These are phyloP conservation scores for Astraeus odoratus DNA, from an alignment of 768 basidiomycete genomes.

Conservation along the genomic window DNA sequence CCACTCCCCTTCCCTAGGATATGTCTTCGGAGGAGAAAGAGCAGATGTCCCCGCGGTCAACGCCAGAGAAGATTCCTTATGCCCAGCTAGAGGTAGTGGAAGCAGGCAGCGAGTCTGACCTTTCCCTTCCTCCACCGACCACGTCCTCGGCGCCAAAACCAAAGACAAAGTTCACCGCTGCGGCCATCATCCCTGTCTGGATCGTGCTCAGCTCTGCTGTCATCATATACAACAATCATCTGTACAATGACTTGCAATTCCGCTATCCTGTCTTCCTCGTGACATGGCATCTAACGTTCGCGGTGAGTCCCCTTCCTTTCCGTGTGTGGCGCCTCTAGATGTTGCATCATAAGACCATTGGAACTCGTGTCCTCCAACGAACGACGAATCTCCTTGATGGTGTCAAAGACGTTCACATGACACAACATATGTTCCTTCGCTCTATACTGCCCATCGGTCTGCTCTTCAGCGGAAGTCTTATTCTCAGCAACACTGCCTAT, in stretches of 20 bases:
- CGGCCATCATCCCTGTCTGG: slow-evolving; percentile 86
- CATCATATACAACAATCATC: slow-evolving; percentile 93
- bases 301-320: slow-evolving; percentile 33
- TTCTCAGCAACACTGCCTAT: slow-evolving; percentile 90
- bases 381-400: slow-evolving; percentile 80
- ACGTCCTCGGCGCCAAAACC: slow-evolving; percentile 35
- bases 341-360: slow-evolving; percentile 46
- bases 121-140: slow-evolving; percentile 52
- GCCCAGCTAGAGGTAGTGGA: slow-evolving; percentile 15
- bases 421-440: slow-evolving; percentile 66
- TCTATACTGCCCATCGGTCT: slow-evolving; percentile 92
- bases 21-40: slow-evolving; percentile 25
- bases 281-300: slow-evolving; percentile 75
- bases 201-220: slow-evolving; percentile 83
- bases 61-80: slow-evolving; percentile 15
- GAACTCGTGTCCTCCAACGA: slow-evolving; percentile 79
- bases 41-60: background rate
- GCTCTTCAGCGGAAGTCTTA: slow-evolving; percentile 87
- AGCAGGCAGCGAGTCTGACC: slow-evolving; percentile 9
- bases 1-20: too few species aligned
- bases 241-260: slow-evolving; percentile 80
- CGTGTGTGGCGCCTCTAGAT: slow-evolving; percentile 2
- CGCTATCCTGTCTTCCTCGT: slow-evolving; percentile 90
- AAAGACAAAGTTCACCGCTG: slow-evolving; percentile 53
- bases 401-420: slow-evolving; percentile 71